Percentiles rank a stretch among this genome's conserved stretches.
Conservation (phyloP, 2,329 filamentous ascomycete species). For the Dichotomopilus funicola region DNA sequence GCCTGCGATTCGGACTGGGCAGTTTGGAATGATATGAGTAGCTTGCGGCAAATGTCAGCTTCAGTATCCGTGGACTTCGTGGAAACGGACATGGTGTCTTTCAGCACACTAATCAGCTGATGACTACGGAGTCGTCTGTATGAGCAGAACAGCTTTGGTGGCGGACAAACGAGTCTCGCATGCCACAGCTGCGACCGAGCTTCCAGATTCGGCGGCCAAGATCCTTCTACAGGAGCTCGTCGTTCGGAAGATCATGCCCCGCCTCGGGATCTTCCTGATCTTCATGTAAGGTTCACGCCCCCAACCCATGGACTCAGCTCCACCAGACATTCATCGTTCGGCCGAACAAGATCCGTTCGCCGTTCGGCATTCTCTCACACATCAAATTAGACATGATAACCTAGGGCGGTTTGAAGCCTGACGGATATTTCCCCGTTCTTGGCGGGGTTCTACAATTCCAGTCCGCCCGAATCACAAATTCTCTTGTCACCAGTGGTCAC, state of each 20-base stretch:
- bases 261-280: conserved; percentile 6
- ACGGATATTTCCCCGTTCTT: not conserved
- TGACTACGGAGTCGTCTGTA: not conserved
- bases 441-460: too few relatives aligned
- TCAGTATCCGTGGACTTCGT: not conserved
- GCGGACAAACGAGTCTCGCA: conserved; percentile 1
- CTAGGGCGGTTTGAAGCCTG: not conserved
- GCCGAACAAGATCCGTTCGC: conserved; percentile 3
- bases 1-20: not conserved
- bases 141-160: not conserved
- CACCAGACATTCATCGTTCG: not conserved
- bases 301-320: not conserved
- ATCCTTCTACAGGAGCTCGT: conserved; percentile 4
- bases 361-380: not conserved
- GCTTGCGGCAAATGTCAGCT: conserved; percentile 4
- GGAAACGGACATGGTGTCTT: not conserved
- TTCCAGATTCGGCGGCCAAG: conserved; percentile 9
- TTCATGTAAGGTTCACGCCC: not conserved
- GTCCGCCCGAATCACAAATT: too few relatives aligned
- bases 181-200: not conserved
- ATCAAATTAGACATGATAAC: not conserved
- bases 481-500: not conserved
- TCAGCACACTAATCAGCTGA: too few relatives aligned
- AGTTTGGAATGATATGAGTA: not conserved
- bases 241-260: not conserved